phyloP scores from a whole-genome alignment of 495 filamentous ascomycete species.

The Penicillium simplicissimum region DNA sequence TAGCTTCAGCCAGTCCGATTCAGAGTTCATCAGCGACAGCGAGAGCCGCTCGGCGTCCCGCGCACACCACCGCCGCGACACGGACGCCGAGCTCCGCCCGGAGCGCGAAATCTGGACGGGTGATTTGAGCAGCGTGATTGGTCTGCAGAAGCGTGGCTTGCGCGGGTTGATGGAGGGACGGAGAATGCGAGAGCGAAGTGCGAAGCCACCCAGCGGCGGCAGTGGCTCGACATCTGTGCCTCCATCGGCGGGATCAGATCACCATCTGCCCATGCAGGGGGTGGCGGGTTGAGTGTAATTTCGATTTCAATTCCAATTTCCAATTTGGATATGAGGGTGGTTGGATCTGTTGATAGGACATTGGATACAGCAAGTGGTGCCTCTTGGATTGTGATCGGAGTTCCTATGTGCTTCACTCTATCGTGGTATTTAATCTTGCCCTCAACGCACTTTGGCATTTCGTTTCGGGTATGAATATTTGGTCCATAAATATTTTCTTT shows the following conservation, averaged over 20 bases:
- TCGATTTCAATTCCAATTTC: background rate
- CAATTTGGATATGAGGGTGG: background rate
- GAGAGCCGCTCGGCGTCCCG: conserved; percentile 25
- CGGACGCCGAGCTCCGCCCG: conserved; percentile 29
- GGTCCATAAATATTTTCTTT: conserved; percentile 15
- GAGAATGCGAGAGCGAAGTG: conserved; percentile 72
- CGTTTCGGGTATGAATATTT: conserved; percentile 5
- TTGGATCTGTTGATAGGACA: background rate
- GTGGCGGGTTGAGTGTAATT: conserved; percentile 18
- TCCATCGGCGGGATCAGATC: conserved; percentile 19
- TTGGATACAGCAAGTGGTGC: background rate
- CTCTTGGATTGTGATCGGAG: background rate
- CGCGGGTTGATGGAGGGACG: conserved; percentile 94
- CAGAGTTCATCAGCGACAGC: conserved; percentile 35
- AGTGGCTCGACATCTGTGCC: conserved; percentile 25
- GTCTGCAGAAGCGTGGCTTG: conserved; percentile 89
- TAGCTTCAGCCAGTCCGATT: conserved; percentile 47
- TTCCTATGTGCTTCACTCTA: background rate
- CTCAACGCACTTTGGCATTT: background rate
- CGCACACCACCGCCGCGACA: conserved; percentile 35
- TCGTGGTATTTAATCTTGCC: background rate
- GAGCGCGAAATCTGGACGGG: conserved; percentile 73
- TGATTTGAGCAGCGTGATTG: conserved; percentile 89
- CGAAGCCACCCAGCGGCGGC: conserved; percentile 34
- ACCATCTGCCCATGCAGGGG: conserved; percentile 22